Conservation (phyloP, 257 asterid species). For the Ballota nigra region DNA sequence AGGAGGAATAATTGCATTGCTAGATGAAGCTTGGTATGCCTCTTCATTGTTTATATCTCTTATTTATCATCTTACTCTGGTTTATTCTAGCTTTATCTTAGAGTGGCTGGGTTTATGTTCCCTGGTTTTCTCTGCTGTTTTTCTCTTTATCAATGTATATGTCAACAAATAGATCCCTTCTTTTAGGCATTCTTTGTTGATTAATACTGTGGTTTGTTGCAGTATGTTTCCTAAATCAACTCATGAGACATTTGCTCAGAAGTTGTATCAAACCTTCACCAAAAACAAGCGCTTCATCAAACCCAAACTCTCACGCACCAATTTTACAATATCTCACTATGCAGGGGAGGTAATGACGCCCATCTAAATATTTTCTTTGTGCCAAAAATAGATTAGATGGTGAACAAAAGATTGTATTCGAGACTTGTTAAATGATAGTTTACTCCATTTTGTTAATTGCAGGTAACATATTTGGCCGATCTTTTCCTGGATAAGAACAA, state of each 20-base stretch:
- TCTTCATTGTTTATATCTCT: conserved; percentile 20
- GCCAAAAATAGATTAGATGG: neutral
- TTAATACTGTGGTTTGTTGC: conserved; percentile 32
- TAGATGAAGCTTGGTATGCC: conserved; percentile 97
- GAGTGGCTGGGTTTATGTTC: conserved; percentile 6
- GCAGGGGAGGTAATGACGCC: conserved; percentile 89
- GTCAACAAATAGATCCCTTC: neutral
- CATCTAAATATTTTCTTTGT: conserved; percentile 20
- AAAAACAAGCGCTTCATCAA: conserved; percentile 95
- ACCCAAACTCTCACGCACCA: conserved; percentile 98
- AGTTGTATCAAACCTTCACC: conserved; percentile 87
- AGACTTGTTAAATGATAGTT: neutral
- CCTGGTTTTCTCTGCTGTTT: conserved; percentile 2
- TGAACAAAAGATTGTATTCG: neutral
- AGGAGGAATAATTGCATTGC: conserved; percentile 95
- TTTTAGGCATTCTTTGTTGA: neutral
- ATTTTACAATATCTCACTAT: conserved; percentile 91
- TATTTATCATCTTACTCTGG: neutral
- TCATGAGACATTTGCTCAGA: conserved; percentile 99
- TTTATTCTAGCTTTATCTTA: conserved; percentile 8
- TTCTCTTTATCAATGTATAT: neutral
- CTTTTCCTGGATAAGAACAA: conserved; percentile 95
- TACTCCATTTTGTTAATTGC: conserved; percentile 27
- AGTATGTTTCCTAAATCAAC: conserved; percentile 99
- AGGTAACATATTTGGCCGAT: conserved; percentile 93